Evolutionary conservation across 352 stramenopile genomes (phyloP).

Genomic region (Phytophthora rubi): DNA sequence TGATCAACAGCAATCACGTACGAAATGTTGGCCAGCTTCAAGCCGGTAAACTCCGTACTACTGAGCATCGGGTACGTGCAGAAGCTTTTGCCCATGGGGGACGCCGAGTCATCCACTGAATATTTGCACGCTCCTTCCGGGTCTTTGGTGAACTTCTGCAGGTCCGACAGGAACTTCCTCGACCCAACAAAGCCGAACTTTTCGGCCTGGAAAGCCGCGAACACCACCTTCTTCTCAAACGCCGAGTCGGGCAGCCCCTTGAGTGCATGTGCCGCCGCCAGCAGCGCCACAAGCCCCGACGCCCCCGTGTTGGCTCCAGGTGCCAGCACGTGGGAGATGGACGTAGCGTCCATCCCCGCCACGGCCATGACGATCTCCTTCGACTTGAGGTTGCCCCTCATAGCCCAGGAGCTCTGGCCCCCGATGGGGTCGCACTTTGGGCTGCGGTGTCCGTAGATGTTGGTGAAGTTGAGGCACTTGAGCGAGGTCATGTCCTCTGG

Average conservation of each 20-base stretch:
- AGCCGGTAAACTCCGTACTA: conserved; percentile 61
- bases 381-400: conserved; percentile 58
- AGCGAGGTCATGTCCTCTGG: conserved; percentile 74
- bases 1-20: conserved; percentile 84
- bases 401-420: conserved; percentile 74
- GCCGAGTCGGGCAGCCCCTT: conserved; percentile 65
- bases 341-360: conserved; percentile 79
- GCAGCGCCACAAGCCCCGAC: conserved; percentile 76
- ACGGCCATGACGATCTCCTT: conserved; percentile 75
- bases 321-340: conserved; percentile 72
- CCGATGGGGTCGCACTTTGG: conserved; percentile 84
- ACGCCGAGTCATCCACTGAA: conserved; percentile 52
- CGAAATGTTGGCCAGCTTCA: conserved; percentile 65
- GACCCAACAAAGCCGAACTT: conserved; percentile 87
- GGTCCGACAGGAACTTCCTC: conserved; percentile 73
- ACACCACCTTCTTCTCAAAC: conserved; percentile 81
- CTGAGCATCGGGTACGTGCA: conserved; percentile 77
- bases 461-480: conserved; percentile 76
- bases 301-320: conserved; percentile 78
- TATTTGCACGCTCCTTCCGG: conserved; percentile 51
- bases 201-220: conserved; percentile 82
- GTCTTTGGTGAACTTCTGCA: conserved; percentile 61
- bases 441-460: conserved; percentile 68
- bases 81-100: conserved; percentile 63
- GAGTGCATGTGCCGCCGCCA: conserved; percentile 74